Conservation (phyloP, 306 rosid species). For the Prinsepia uniflora region DNA sequence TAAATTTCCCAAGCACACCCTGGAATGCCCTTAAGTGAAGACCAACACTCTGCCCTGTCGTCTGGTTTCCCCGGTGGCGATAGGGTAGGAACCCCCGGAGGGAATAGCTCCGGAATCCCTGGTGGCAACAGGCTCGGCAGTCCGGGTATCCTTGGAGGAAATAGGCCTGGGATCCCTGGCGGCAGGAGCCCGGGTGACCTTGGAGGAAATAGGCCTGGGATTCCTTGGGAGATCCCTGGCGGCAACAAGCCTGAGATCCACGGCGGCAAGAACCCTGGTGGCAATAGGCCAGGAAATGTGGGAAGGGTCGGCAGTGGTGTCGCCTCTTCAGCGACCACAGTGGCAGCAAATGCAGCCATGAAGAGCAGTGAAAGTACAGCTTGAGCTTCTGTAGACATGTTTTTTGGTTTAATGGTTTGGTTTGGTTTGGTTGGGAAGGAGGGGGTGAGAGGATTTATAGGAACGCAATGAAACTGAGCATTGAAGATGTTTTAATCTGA, state of each 20-base stretch:
- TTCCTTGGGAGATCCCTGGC: not conserved
- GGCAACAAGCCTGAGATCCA: not conserved
- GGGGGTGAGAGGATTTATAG: not conserved
- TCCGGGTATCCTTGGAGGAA: too few relatives aligned
- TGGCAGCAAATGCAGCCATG: not conserved
- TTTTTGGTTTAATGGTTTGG: not conserved
- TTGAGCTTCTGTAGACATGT: slow-evolving; percentile 7
- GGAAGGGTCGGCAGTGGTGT: not conserved
- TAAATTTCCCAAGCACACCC: not conserved
- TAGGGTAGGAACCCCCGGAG: not conserved
- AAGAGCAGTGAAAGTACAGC: not conserved
- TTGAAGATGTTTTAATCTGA: not conserved
- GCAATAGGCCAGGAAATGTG: not conserved
- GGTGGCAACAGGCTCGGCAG: not conserved
- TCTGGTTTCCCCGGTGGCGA: not conserved
- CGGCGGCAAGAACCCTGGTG: not conserved
- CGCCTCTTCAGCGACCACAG: not conserved
- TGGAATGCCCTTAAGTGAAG: not conserved
- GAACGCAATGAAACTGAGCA: too few relatives aligned
- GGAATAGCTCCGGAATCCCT: not conserved
- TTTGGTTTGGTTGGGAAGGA: not conserved
- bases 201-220: not conserved
- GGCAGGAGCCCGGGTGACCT: not conserved
- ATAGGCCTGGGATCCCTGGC: not conserved
- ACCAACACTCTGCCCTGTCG: slow-evolving; percentile 10